Evolutionary conservation across 2,329 filamentous ascomycete genomes (phyloP), one percentile per base, ranked within the genome.

Genomic region (Thielaviopsis musarum): DNA sequence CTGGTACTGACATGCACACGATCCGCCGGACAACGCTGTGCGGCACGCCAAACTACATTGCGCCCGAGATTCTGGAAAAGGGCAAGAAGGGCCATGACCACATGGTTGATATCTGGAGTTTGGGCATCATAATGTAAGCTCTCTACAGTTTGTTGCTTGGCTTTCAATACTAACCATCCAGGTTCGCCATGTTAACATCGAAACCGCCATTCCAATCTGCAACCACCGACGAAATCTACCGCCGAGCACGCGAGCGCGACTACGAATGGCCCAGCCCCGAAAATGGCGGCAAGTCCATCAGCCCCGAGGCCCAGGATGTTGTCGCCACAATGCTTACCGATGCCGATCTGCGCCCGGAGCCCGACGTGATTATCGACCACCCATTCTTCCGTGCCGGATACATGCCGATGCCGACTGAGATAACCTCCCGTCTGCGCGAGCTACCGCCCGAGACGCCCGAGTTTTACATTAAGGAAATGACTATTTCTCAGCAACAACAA

Each of bases 41-140:
- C 66, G 93, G 93, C 61, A 98, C 93, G 4, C 93, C 93, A 1
- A 98, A 98, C 71, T 98, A 98, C 70, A 95, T 98, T 65, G 93
- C 93, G 0, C 93, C 93, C 0, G 93, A 98, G 68, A 95, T 98
- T 63, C 73, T 98, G 57, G 88, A 95, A 68, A 95, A 93, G 75
- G 88, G 87, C 38, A 93, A 88, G 68, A 89, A 91, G 66, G 93
- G 93, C 0, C 93, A 98, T 69, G 93, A 95, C 65, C 91, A 97
- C 69, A 95, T 94, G 76, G 93, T 98, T 3, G 93, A 98, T 69
- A 88, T 98, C 59, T 98, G 94, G 94, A 95, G 91, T 52, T 78
- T 98, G 68, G 93, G 94, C 21, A 93, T 98, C 65, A 98, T 98
- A 69, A 90, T 94, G 84, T 91, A 74, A 75, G 28, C 26, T n/a